These are phyloP conservation scores for Kodamaea fukazawae DNA, from an alignment of 805 yeast species.

Conservation along the genomic window DNA sequence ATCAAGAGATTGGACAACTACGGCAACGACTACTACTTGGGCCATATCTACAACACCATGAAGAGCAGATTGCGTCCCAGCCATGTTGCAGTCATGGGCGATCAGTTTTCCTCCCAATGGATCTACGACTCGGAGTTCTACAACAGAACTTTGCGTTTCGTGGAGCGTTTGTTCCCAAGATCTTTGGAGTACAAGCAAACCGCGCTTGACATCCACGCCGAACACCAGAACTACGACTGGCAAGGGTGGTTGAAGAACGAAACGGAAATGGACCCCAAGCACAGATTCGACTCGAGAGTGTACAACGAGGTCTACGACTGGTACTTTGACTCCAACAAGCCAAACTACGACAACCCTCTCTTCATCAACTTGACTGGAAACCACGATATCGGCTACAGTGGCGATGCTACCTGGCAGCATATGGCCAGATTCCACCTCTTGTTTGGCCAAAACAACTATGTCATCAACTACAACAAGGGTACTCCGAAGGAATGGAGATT, in stretches of 20 bases:
- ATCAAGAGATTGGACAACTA: slow-evolving; percentile 75
- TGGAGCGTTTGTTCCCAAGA: slow-evolving; percentile 64
- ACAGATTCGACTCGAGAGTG: slow-evolving; percentile 34
- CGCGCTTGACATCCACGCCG: slow-evolving; percentile 45
- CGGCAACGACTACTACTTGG: slow-evolving; percentile 88
- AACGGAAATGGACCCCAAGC: slow-evolving; percentile 28
- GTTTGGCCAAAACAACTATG: slow-evolving; percentile 85
- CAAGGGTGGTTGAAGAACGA: slow-evolving; percentile 44
- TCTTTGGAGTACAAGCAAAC: slow-evolving; percentile 49
- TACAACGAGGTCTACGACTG: slow-evolving; percentile 66
- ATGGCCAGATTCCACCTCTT: slow-evolving; percentile 70
- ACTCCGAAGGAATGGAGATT: slow-evolving; percentile 77
- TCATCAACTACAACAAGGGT: slow-evolving; percentile 64
- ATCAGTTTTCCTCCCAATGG: slow-evolving; percentile 93
- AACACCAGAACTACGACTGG: slow-evolving; percentile 60
- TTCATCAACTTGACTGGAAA: slow-evolving; percentile 88
- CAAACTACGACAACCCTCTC: slow-evolving; percentile 54
- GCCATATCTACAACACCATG: slow-evolving; percentile 76
- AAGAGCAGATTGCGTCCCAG: slow-evolving; percentile 63
- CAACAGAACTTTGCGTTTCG: slow-evolving; percentile 72
- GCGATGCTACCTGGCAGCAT: slow-evolving; percentile 92
- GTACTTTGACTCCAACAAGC: slow-evolving; percentile 39
- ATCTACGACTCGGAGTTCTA: slow-evolving; percentile 82
- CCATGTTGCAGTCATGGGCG: slow-evolving; percentile 89
- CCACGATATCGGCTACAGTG: slow-evolving; percentile 94